A percentile compares a stretch with the other conserved stretches of the same genome.
These are phyloP conservation scores for Ogataea siamensis DNA, from an alignment of 805 yeast species.

Conservation along the genomic window DNA sequence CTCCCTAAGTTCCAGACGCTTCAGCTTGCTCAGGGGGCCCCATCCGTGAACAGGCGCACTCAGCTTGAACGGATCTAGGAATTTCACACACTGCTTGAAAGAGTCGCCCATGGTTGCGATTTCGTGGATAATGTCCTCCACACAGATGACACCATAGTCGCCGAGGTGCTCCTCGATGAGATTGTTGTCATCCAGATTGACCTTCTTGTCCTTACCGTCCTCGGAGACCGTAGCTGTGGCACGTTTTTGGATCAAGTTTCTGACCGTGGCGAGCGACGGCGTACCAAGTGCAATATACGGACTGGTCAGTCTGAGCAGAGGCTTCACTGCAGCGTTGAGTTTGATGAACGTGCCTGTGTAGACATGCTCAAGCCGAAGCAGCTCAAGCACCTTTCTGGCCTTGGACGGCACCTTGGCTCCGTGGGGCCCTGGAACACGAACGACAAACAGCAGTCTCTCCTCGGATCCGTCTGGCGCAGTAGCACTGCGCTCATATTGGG, in stretches of 20 bases:
- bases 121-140: constrained; percentile 78
- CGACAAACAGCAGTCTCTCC: constrained; percentile 56
- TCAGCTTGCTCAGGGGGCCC: constrained; percentile 69
- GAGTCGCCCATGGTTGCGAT: constrained; percentile 59
- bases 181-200: constrained; percentile 69
- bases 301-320: constrained; percentile 62
- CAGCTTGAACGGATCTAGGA: constrained; percentile 69
- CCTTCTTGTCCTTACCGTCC: constrained; percentile 31
- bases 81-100: constrained; percentile 58
- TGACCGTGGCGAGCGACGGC: constrained; percentile 70
- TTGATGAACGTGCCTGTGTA: constrained; percentile 75
- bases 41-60: constrained; percentile 71
- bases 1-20: constrained; percentile 56
- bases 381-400: constrained; percentile 54
- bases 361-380: constrained; percentile 56
- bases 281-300: constrained; percentile 74
- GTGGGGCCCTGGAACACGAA: constrained; percentile 64
- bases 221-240: constrained; percentile 47
- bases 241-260: constrained; percentile 75
- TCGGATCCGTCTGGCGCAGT: constrained; percentile 34
- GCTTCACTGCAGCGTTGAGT: constrained; percentile 54
- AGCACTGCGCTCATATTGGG: constrained; percentile 47
- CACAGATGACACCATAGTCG: constrained; percentile 70
- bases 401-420: constrained; percentile 66
- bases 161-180: constrained; percentile 71